phyloP scores from a whole-genome alignment of 495 filamentous ascomycete genomes.

The Aspergillus egyptiacus region DNA sequence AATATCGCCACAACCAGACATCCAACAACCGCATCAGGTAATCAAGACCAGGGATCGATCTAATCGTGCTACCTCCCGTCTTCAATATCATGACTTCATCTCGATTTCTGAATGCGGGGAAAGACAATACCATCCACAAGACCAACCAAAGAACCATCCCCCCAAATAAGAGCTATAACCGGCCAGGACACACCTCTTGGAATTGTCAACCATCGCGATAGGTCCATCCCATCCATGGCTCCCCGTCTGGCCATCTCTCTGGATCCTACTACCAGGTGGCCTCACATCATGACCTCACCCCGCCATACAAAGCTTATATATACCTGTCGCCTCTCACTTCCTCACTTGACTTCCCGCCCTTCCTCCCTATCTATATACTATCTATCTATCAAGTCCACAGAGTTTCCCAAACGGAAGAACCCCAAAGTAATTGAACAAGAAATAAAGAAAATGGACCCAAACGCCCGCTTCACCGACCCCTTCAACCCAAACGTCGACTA shows the following conservation, averaged over 20 bases:
- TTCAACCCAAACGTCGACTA: slow-evolving; percentile 51
- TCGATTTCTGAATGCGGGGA: slow-evolving; percentile 1
- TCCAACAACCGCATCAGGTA: neutral
- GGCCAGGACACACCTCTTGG: neutral
- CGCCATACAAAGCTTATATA: slow-evolving; percentile 3
- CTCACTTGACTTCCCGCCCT: neutral
- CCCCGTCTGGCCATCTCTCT: too few species aligned
- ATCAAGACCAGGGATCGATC: neutral
- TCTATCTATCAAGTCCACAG: too few species aligned
- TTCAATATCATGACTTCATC: slow-evolving; percentile 2
- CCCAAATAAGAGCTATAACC: too few species aligned
- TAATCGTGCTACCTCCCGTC: neutral
- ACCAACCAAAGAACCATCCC: neutral
- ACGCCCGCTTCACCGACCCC: slow-evolving; percentile 58
- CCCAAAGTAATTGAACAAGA: too few species aligned
- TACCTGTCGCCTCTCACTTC: neutral
- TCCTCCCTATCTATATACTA: neutral
- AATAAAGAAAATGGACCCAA: slow-evolving; percentile 1
- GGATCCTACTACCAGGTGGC: too few species aligned
- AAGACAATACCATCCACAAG: neutral
- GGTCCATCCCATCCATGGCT: neutral
- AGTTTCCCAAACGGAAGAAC: too few species aligned
- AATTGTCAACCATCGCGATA: too few species aligned
- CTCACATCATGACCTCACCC: slow-evolving; percentile 9
- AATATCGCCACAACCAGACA: neutral